phyloP scores from a whole-genome alignment of 1,139 yeast genomes.

The Hyphopichia fennica region DNA sequence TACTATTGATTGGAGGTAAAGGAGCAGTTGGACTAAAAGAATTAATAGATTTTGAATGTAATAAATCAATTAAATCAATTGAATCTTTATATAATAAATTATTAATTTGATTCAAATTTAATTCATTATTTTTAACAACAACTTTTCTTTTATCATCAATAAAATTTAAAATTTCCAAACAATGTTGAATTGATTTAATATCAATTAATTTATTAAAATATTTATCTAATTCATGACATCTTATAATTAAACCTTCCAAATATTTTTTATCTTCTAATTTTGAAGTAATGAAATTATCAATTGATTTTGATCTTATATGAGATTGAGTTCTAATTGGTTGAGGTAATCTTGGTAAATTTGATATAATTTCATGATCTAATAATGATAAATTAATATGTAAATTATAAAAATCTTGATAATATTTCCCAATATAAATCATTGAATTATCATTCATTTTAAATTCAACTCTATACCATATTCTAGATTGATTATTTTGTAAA shows the following conservation, averaged over 20 bases:
- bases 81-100: constrained; percentile 23
- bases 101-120: constrained; percentile 16
- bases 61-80: constrained; percentile 18
- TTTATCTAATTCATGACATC: constrained; percentile 35
- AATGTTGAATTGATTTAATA: constrained; percentile 12
- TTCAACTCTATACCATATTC: constrained; percentile 37
- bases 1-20: constrained; percentile 18
- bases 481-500: constrained; percentile 11
- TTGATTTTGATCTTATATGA: constrained; percentile 4
- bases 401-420: constrained; percentile 37
- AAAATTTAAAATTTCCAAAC: constrained; percentile 17
- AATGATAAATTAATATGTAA: constrained; percentile 26
- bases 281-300: constrained; percentile 2
- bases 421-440: constrained; percentile 26
- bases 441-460: constrained; percentile 22
- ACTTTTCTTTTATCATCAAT: constrained; percentile 8
- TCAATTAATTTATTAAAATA: constrained; percentile 31
- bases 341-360: constrained; percentile 35
- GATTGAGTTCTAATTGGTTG: constrained; percentile 27
- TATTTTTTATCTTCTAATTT: constrained; percentile 14
- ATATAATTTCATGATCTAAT: constrained; percentile 6
- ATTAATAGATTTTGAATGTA: constrained; percentile 2
- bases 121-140: constrained; percentile 2
- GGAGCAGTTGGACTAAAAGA: constrained; percentile 30
- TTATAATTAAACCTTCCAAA: constrained; percentile 18